A percentile compares a stretch with the other conserved stretches of the same genome.
Conservation (phyloP, 2,329 filamentous ascomycete species). For the Calonectria hawksworthii region DNA sequence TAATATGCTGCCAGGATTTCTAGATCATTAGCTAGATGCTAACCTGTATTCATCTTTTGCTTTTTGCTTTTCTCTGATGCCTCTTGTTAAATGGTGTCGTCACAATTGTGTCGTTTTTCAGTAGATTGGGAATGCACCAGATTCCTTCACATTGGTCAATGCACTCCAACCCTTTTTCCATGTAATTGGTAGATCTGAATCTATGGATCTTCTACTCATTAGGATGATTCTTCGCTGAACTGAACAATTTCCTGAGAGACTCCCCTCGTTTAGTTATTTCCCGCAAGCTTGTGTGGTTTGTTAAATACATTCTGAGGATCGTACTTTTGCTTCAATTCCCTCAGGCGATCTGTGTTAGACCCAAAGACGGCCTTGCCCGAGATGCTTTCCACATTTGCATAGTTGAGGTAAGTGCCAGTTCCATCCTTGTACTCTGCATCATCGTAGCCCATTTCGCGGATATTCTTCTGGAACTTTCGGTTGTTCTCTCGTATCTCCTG, state of each 20-base stretch:
- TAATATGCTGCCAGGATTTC: neutral
- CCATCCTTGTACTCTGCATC: constrained; percentile 29
- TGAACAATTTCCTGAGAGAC: neutral
- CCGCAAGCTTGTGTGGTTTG: constrained; percentile 16
- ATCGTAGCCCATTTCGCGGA: constrained; percentile 39
- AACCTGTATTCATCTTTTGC: neutral
- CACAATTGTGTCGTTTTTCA: neutral
- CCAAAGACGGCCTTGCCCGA: constrained; percentile 14
- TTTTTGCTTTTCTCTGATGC: neutral
- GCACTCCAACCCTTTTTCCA: neutral
- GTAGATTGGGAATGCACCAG: neutral
- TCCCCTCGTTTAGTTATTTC: neutral
- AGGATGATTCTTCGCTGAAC: neutral
- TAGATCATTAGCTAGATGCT: neutral
- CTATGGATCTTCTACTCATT: neutral
- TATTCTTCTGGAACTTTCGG: constrained; percentile 33
- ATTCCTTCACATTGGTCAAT: neutral
- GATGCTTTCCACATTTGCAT: constrained; percentile 18
- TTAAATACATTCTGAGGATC: constrained; percentile 21
- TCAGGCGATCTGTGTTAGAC: constrained; percentile 8
- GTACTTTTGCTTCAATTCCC: constrained; percentile 19
- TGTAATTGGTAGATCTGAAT: neutral
- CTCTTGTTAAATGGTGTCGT: neutral
- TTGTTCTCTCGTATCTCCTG: constrained; percentile 39
- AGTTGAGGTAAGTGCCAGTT: constrained; percentile 22